Conservation (phyloP, 352 stramenopile genomes). For the Pythium diclinum region DNA sequence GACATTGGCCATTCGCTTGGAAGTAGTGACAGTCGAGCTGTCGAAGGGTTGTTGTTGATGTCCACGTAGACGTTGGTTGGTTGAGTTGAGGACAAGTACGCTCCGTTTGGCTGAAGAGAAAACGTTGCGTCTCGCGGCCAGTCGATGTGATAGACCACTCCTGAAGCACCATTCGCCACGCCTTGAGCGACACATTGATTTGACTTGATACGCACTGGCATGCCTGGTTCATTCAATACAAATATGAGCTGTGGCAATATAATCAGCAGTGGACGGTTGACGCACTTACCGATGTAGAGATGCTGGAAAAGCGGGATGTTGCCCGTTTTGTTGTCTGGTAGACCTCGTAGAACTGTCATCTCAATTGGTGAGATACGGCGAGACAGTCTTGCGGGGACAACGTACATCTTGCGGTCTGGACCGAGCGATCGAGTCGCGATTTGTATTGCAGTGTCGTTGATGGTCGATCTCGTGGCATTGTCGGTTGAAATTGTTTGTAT, state of each 20-base stretch:
- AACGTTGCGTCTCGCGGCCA: background rate
- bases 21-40: constrained; percentile 1
- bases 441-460: background rate
- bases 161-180: constrained; percentile 18
- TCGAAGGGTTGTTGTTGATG: background rate
- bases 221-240: background rate
- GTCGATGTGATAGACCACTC: constrained; percentile 7
- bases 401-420: background rate
- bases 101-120: background rate
- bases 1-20: constrained; percentile 9
- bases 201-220: constrained; percentile 16
- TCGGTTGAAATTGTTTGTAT: constrained; percentile 6
- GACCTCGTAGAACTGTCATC: background rate
- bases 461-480: background rate
- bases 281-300: constrained; percentile 14
- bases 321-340: constrained; percentile 18
- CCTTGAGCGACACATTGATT: constrained; percentile 16
- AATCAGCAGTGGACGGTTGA: background rate
- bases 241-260: background rate
- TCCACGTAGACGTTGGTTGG: constrained; percentile 10
- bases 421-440: background rate
- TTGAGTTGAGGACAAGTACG: background rate
- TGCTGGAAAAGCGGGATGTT: constrained; percentile 4
- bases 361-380: background rate
- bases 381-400: background rate